Evolutionary conservation across 148 eudicot genomes (phyloP).

Genomic region (Silene uniflora): DNA sequence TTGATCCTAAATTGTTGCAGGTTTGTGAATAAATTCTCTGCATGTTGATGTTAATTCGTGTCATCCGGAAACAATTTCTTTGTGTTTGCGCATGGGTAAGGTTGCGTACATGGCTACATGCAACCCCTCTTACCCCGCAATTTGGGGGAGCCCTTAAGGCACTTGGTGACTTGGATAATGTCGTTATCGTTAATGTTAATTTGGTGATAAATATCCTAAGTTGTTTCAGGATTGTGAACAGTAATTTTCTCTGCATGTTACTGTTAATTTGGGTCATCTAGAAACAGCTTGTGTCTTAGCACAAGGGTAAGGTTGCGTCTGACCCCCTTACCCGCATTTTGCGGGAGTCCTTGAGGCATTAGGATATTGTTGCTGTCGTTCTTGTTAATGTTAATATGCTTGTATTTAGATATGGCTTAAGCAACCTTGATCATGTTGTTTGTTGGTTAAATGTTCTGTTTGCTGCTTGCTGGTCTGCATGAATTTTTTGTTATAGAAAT

Average conservation of each 20-base stretch:
- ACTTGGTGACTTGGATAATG: background rate
- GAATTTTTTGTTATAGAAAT: no score
- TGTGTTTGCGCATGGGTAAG: no score
- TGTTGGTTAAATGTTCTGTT: background rate
- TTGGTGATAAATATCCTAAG: no score
- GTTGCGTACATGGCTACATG: no score
- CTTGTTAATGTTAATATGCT: background rate
- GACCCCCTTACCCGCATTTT: background rate
- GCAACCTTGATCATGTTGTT: background rate
- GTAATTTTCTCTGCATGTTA: no score
- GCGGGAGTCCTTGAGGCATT: background rate
- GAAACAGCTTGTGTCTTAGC: background rate
- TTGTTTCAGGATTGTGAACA: no score
- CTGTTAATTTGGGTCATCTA: background rate
- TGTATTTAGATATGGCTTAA: background rate
- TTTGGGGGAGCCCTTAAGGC: background rate
- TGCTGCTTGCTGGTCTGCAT: background rate
- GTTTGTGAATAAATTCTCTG: slow-evolving; percentile 26
- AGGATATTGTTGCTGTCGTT: background rate
- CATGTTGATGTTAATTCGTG: background rate
- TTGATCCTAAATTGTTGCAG: slow-evolving; percentile 64
- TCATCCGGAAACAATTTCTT: background rate
- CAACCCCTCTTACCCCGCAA: no score
- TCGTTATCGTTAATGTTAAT: background rate
- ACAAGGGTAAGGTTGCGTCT: background rate